A percentile compares a stretch with the other conserved stretches of the same genome.
Evolutionary conservation across 495 filamentous ascomycete genomes (phyloP).

Genomic region (Talaromyces wortmannii): DNA sequence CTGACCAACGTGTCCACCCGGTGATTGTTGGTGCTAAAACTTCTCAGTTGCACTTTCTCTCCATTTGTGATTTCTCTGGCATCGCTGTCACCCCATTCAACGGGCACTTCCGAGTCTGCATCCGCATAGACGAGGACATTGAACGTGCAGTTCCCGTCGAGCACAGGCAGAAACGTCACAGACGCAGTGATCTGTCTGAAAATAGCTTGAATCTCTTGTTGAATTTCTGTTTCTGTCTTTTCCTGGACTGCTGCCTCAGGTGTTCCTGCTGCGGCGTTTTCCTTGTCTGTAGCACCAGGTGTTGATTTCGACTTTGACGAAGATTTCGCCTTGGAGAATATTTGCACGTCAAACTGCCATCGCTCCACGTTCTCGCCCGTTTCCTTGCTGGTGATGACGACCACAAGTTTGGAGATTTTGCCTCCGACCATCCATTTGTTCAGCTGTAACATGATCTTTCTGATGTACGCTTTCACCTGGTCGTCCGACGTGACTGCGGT

Average conservation of each 20-base stretch:
- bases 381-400: slow-evolving; percentile 93
- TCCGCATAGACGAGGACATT: slow-evolving; percentile 98
- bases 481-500: slow-evolving; percentile 78
- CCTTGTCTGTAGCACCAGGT: slow-evolving; percentile 43
- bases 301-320: neutral
- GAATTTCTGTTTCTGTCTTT: slow-evolving; percentile 90
- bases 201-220: slow-evolving; percentile 88
- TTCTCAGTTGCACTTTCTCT: slow-evolving; percentile 90
- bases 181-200: slow-evolving; percentile 98
- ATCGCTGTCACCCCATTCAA: slow-evolving; percentile 98
- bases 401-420: slow-evolving; percentile 93
- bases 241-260: slow-evolving; percentile 31
- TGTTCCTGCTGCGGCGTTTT: slow-evolving; percentile 38
- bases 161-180: slow-evolving; percentile 91
- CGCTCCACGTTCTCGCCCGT: slow-evolving; percentile 92
- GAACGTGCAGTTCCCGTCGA: slow-evolving; percentile 92
- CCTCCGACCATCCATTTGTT: slow-evolving; percentile 94
- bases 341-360: slow-evolving; percentile 94
- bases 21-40: slow-evolving; percentile 92
- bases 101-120: slow-evolving; percentile 90
- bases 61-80: slow-evolving; percentile 95
- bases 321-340: slow-evolving; percentile 1
- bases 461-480: slow-evolving; percentile 97
- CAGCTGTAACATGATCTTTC: slow-evolving; percentile 95
- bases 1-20: slow-evolving; percentile 90